A percentile compares a stretch with the other conserved stretches of the same genome.
These are phyloP conservation scores for Teunomyces aglyptinius DNA, from an alignment of 805 yeast genomes.

Conservation along the genomic window DNA sequence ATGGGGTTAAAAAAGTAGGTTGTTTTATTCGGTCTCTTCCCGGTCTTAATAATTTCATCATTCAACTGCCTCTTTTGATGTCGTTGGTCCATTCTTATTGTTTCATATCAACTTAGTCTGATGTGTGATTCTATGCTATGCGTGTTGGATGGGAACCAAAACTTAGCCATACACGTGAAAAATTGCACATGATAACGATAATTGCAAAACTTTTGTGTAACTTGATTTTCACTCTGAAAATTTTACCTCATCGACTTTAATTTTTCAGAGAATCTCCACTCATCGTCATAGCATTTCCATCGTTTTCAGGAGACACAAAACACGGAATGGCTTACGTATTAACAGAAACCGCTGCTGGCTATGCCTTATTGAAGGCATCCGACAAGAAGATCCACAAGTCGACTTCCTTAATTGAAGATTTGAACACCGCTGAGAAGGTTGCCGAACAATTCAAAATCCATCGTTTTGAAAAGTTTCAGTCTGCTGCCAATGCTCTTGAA, in stretches of 20 bases:
- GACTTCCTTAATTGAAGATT: slow-evolving; percentile 66
- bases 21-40: slow-evolving; percentile 18
- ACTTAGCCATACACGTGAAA: too few relatives aligned
- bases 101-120: background rate
- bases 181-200: too few relatives aligned
- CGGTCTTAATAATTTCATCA: slow-evolving; percentile 11
- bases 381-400: slow-evolving; percentile 96
- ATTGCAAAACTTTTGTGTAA: background rate
- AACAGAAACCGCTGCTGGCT: slow-evolving; percentile 98
- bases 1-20: slow-evolving; percentile 37
- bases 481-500: slow-evolving; percentile 95
- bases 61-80: slow-evolving; percentile 2
- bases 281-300: slow-evolving; percentile 3
- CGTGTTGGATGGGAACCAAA: too few relatives aligned
- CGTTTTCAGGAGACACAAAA: slow-evolving; percentile 1
- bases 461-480: slow-evolving; percentile 89
- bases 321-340: slow-evolving; percentile 74
- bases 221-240: background rate
- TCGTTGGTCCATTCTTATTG: background rate
- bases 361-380: slow-evolving; percentile 94
- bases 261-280: slow-evolving; percentile 3
- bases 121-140: too few relatives aligned
- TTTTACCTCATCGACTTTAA: slow-evolving; percentile 4
- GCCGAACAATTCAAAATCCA: slow-evolving; percentile 89
- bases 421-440: slow-evolving; percentile 80